phyloP scores from a whole-genome alignment of 192 early-diverging fungal genomes.

The Chytriomyces sp. region DNA sequence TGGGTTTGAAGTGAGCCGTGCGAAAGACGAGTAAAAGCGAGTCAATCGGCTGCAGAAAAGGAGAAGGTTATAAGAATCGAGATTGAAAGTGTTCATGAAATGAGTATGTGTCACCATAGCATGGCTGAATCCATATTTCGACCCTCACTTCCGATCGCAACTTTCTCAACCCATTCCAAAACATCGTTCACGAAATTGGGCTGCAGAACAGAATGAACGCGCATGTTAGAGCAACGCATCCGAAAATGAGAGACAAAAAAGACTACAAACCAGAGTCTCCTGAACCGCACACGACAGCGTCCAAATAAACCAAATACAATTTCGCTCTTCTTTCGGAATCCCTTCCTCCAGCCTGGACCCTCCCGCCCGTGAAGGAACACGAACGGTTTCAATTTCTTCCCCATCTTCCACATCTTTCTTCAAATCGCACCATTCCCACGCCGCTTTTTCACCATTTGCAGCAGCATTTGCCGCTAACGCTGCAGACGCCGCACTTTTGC shows the following conservation, averaged over 20 bases:
- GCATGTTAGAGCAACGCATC: not conserved
- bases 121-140: not conserved
- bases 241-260: not conserved
- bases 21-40: not conserved
- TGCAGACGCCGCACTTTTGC: not conserved
- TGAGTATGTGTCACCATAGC: not conserved
- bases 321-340: not conserved
- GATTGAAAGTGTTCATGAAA: not conserved
- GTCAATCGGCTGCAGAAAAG: not conserved
- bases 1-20: not conserved
- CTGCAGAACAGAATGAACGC: not conserved
- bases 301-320: constrained; percentile 3
- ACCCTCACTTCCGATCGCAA: not conserved
- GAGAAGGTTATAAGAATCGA: not conserved
- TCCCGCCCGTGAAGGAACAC: not conserved
- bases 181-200: not conserved
- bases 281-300: not conserved
- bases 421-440: not conserved
- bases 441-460: not conserved
- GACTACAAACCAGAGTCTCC: not conserved
- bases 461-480: too few relatives aligned
- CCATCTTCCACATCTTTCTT: not conserved
- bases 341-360: not conserved
- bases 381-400: not conserved
- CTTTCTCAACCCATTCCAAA: constrained; percentile 4